Base-by-base conservation (phyloP, 441 rosid genomes). In the Euphorbia schlechtendalii region DNA sequence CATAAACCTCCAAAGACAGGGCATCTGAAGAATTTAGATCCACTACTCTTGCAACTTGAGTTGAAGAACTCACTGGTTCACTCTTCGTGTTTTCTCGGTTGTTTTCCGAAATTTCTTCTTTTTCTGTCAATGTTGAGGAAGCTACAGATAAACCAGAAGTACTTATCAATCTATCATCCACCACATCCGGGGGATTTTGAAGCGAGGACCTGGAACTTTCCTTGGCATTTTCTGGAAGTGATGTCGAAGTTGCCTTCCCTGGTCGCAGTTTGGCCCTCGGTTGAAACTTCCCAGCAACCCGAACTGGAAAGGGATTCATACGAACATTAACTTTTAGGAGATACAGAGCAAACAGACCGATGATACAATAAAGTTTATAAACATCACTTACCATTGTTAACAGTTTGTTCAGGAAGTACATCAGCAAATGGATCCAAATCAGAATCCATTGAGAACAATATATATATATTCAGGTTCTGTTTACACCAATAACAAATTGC, bases 261-360 rank as follows among this genome's bases (percentile, higher is more conserved):
- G 77, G 81, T 36, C 66, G 77, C 14, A 69, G 76, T 73, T 77
- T 83, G 36, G 72, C 85, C 77, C 65, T 84, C 2, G 95, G 92
- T 63, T 78, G 88, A 77, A 84, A 88, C 83, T 77, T 88, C 57
- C 80, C 81, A 59, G 77, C 83, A 61, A 79, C 67, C 51, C 75
- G 45, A 72, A 71, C 85, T 76, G 34, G 43, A 55, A 57, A 57
- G 73, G 41, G 30, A 76, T 40, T 43, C 57, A 43, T 27, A 63
- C 9, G 3, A n/a, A 13, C 63, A 36, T 3, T n/a, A 17, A 43
- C 41, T 38, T 60, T 43, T 63, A 36, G 46, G 18, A 59, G 5
- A 63, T 63, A 11, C 15, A 45, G 52, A 24, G 25, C 13, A 65
- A 3, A 49, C 9, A 25, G 43, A 64, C 4, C 54, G 14, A n/a